A percentile compares a stretch with the other conserved stretches of the same genome.
phyloP scores from a whole-genome alignment of 2,329 filamentous ascomycete genomes.

The Albifimbria verrucaria region DNA sequence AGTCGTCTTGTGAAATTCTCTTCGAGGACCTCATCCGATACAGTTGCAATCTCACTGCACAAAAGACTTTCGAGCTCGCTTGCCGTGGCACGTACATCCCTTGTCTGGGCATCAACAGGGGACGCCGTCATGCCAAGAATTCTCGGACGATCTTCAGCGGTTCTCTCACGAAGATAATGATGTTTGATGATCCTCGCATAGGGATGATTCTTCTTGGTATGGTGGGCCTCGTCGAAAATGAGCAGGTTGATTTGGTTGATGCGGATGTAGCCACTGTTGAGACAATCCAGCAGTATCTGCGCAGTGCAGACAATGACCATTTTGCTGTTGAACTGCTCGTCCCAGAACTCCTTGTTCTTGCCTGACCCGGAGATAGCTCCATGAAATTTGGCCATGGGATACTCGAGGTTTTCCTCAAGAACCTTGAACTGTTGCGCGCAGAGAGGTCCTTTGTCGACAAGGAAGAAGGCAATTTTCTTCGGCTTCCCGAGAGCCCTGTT shows the following conservation, averaged over 20 bases:
- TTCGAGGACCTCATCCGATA: slow-evolving; percentile 34
- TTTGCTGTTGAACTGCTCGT: slow-evolving; percentile 54
- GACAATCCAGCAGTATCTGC: slow-evolving; percentile 75
- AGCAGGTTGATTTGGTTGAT: slow-evolving; percentile 86
- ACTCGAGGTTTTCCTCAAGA: slow-evolving; percentile 74
- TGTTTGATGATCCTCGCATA: slow-evolving; percentile 90
- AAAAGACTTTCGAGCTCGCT: slow-evolving; percentile 72
- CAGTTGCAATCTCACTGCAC: slow-evolving; percentile 80
- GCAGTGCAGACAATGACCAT: slow-evolving; percentile 93
- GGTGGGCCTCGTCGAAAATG: slow-evolving; percentile 94
- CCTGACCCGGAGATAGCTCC: slow-evolving; percentile 58
- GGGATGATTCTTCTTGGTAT: slow-evolving; percentile 89
- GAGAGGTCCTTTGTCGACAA: slow-evolving; percentile 86
- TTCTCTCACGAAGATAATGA: slow-evolving; percentile 61
- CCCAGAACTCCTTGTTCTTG: slow-evolving; percentile 45
- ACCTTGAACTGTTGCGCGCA: slow-evolving; percentile 88
- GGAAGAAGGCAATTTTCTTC: slow-evolving; percentile 74
- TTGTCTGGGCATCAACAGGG: slow-evolving; percentile 75
- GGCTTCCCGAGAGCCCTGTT: slow-evolving; percentile 57
- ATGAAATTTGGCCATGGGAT: slow-evolving; percentile 69
- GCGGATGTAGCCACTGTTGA: slow-evolving; percentile 73
- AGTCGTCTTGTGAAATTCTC: slow-evolving; percentile 17
- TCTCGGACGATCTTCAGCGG: slow-evolving; percentile 53
- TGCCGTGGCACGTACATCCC: slow-evolving; percentile 67
- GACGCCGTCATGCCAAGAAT: slow-evolving; percentile 98